phyloP scores from a whole-genome alignment of 2,329 filamentous ascomycete genomes.

The Ascochyta pisi region DNA sequence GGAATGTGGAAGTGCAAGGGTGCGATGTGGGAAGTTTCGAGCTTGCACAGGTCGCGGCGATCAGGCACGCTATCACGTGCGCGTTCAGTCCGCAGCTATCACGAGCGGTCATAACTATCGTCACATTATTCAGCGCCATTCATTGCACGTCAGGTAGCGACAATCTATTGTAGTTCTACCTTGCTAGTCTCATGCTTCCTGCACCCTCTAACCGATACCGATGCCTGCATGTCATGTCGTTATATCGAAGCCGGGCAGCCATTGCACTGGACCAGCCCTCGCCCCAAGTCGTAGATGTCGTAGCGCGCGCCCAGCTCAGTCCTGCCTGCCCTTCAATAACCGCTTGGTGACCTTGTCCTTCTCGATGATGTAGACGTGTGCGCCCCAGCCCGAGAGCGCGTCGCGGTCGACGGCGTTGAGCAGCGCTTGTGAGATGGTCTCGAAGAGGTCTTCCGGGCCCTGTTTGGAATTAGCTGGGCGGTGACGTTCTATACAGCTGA shows the following conservation, averaged over 20 bases:
- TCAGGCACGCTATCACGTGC: conserved; percentile 11
- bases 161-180: no score
- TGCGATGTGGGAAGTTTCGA: not conserved
- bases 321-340: conserved; percentile 96
- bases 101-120: no score
- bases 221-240: conserved; percentile 20
- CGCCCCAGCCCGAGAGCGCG: conserved; percentile 96
- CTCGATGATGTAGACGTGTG: conserved; percentile 99
- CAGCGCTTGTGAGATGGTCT: conserved; percentile 95
- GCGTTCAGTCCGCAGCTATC: not conserved
- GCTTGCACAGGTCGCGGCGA: not conserved
- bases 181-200: not conserved
- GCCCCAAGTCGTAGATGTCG: conserved; percentile 19
- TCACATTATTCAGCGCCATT: no score
- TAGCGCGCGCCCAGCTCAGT: conserved; percentile 54
- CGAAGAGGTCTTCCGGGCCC: conserved; percentile 93
- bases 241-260: conserved; percentile 16
- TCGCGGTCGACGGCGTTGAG: conserved; percentile 97
- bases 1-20: not conserved
- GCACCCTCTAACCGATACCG: not conserved
- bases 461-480: conserved; percentile 46
- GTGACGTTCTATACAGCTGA: conserved; percentile 32
- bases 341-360: conserved; percentile 99
- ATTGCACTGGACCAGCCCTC: not conserved
- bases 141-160: no score